These are phyloP conservation scores for Boletus sensibilis DNA, from an alignment of 768 basidiomycete genomes.

Conservation along the genomic window DNA sequence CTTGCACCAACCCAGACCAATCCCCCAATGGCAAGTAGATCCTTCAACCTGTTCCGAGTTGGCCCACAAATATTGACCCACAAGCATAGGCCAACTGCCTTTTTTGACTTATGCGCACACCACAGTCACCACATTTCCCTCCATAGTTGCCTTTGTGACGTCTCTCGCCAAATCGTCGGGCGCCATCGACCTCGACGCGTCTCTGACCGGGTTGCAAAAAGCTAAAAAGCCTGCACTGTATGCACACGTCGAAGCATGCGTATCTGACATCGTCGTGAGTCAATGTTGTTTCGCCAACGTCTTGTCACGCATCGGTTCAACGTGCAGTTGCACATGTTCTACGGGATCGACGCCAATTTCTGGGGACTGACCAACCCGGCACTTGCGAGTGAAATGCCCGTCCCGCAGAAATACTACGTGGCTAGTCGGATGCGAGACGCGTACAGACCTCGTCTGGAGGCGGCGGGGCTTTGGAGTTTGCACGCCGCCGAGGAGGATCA, in stretches of 20 bases:
- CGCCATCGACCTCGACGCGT: slow-evolving; percentile 46
- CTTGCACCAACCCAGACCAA: slow-evolving; percentile 65
- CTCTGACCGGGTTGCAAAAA: slow-evolving; percentile 45
- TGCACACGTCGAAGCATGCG: slow-evolving; percentile 60
- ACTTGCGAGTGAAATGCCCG: slow-evolving; percentile 54
- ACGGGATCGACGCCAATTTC: slow-evolving; percentile 65
- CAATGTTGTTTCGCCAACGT: neutral
- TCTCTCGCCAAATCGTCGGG: slow-evolving; percentile 39
- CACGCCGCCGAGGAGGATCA: slow-evolving; percentile 42
- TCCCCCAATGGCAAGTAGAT: slow-evolving; percentile 66
- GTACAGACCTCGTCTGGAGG: slow-evolving; percentile 58
- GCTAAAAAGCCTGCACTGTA: slow-evolving; percentile 61
- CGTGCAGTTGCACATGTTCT: slow-evolving; percentile 60
- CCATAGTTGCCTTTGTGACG: slow-evolving; percentile 66
- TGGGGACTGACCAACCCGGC: slow-evolving; percentile 50
- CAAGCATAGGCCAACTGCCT: slow-evolving; percentile 62
- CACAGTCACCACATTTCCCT: slow-evolving; percentile 48
- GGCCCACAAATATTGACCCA: slow-evolving; percentile 1
- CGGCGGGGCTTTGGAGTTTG: slow-evolving; percentile 60
- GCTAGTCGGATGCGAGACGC: slow-evolving; percentile 59
- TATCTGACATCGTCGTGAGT: slow-evolving; percentile 74
- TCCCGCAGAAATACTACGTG: slow-evolving; percentile 76
- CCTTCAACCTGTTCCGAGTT: neutral
- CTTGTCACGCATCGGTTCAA: slow-evolving; percentile 6
- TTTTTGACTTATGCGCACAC: slow-evolving; percentile 61